Evolutionary conservation across 805 yeast species (phyloP).

Genomic region (Ogataea chonburiensis): DNA sequence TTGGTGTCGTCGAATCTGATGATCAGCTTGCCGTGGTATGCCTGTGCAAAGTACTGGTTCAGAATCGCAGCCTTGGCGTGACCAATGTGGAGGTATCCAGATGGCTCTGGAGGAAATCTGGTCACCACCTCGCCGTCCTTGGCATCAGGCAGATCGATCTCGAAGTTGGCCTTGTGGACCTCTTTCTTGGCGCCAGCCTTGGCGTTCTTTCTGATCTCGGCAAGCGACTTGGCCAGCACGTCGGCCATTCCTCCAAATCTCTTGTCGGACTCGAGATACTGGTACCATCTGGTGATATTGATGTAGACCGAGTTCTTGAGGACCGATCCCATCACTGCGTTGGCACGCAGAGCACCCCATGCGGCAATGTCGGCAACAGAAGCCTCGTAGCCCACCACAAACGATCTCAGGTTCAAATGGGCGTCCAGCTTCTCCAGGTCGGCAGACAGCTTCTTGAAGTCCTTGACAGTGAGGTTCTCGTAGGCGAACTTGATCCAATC

Average conservation of each 20-base stretch:
- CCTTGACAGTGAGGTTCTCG: slow-evolving; percentile 71
- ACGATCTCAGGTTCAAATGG: slow-evolving; percentile 83
- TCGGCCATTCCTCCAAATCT: slow-evolving; percentile 71
- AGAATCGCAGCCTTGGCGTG: slow-evolving; percentile 98
- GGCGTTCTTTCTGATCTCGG: slow-evolving; percentile 70
- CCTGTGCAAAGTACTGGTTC: slow-evolving; percentile 94
- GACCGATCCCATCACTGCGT: slow-evolving; percentile 88
- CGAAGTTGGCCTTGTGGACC: slow-evolving; percentile 90
- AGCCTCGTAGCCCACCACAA: slow-evolving; percentile 61
- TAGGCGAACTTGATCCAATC: slow-evolving; percentile 69
- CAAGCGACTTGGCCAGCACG: slow-evolving; percentile 61
- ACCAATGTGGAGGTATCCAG: slow-evolving; percentile 98
- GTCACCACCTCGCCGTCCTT: slow-evolving; percentile 94
- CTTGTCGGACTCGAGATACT: slow-evolving; percentile 63
- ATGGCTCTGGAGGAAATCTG: slow-evolving; percentile 99
- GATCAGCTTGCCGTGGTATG: slow-evolving; percentile 93
- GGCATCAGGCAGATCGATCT: slow-evolving; percentile 90
- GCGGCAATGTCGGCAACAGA: slow-evolving; percentile 80
- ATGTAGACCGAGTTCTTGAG: slow-evolving; percentile 80
- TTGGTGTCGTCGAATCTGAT: slow-evolving; percentile 98
- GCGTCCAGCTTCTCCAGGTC: slow-evolving; percentile 79
- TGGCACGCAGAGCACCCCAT: slow-evolving; percentile 94
- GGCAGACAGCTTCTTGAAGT: slow-evolving; percentile 80
- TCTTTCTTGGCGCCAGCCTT: slow-evolving; percentile 66
- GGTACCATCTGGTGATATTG: slow-evolving; percentile 93